Conservation (phyloP, 768 basidiomycete genomes). For the Tremella fuciformis region DNA sequence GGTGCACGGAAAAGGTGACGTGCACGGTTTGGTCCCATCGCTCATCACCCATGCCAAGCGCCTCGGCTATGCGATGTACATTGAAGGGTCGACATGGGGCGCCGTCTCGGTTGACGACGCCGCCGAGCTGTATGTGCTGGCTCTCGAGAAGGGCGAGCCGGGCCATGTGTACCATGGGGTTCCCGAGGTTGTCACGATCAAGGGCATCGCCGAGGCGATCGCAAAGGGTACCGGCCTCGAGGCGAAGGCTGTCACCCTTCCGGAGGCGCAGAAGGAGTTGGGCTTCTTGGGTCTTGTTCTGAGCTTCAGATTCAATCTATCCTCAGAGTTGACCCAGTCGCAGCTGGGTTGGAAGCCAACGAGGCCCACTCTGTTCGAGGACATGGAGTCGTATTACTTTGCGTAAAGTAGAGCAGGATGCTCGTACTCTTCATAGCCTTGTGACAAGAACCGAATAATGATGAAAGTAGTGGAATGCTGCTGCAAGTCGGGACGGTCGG, state of each 20-base stretch:
- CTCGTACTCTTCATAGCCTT: conserved; percentile 4
- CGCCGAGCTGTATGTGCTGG: conserved; percentile 25
- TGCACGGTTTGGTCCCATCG: conserved; percentile 9
- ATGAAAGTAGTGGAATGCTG: too few species aligned
- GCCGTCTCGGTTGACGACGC: conserved; percentile 23
- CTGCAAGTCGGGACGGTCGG: too few species aligned
- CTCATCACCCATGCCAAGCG: conserved; percentile 8
- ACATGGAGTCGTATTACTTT: neutral
- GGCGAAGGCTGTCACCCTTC: neutral
- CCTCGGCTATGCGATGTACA: conserved; percentile 11
- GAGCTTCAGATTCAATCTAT: neutral
- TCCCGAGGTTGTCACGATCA: conserved; percentile 15
- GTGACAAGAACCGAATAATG: neutral
- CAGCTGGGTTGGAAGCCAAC: conserved; percentile 30
- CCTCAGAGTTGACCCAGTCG: conserved; percentile 15
- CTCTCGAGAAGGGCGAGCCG: conserved; percentile 20
- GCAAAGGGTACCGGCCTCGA: conserved; percentile 5
- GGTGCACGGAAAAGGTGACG: conserved; percentile 9
- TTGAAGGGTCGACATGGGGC: conserved; percentile 18
- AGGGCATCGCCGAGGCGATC: conserved; percentile 20
- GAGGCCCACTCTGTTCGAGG: conserved; percentile 14
- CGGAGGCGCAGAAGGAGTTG: conserved; percentile 9
- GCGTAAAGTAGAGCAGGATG: too few species aligned
- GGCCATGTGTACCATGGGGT: conserved; percentile 20
- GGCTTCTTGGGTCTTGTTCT: conserved; percentile 16